Base-by-base conservation (phyloP, 257 asterid genomes). In the Penstemon newberryi region DNA sequence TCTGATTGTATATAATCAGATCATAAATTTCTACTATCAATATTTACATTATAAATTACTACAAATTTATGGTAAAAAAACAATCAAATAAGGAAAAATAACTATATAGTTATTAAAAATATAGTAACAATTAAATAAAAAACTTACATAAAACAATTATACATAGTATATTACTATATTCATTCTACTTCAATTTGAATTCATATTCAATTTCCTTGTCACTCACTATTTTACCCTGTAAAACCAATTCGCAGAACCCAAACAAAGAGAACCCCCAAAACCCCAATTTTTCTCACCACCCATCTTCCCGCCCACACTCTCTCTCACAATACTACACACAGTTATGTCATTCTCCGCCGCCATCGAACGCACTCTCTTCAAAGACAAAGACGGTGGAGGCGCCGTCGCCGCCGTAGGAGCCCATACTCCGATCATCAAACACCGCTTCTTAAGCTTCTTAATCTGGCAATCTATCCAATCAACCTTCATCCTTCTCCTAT, bases 391-490 rank as follows among this genome's bases (percentile, higher is more conserved):
- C 79, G 89, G 89, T 75, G 87, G 73, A 12, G 66, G 88, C 77
- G 89, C 74, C 13, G 60, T 56, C 49, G 33, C 66, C 69, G 68
- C 69, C 61, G 71, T 59, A 18, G 74, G 60, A 63, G 39, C 77
- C 70, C 71, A 63, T 8, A 36, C 79, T 72, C 12, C 84, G 69
- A 69, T 88, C 60, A 70, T 85, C 82, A 82, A 80, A 42, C 79
- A 87, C 79, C 99, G 99, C 4, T 90, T 90, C 83, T 44, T 86
- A 40, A 85, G 95, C 77, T 86, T 87, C 75, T 69, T 93, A 46
- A 87, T 90, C 47, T 94, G 99, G 97, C 97, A 91, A 74, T 75
- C 83, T 15, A 72, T 89, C 47, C 89, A 77, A 56, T 83, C 97
- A 13, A 86, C 96, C 9, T 37, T 78, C 73, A 25, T 82, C 4